Evolutionary conservation across 1,284 basidiomycete species (phyloP), one percentile per base, ranked within the genome.

Genomic region (Hypsizygus ulmarius): DNA sequence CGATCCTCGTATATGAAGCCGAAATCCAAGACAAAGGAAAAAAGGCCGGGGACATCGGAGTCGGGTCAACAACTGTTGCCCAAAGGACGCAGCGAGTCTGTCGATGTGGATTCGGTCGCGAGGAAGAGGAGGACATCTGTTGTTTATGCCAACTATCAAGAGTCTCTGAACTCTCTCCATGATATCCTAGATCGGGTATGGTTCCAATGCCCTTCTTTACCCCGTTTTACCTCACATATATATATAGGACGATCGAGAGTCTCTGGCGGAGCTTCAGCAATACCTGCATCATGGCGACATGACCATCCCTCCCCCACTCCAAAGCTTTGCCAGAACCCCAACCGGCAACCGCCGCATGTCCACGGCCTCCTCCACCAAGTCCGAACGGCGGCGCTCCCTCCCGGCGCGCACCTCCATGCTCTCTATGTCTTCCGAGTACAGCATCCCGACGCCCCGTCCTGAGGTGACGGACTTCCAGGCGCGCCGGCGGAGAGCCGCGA

Each of bases 101-200:
- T 38, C 16, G 37, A 51, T 10, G 39, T 38, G 7, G 48, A 43
- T 16, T 36, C 21, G 5, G 32, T 32, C 14, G 19, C 37, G 38
- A 47, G 37, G 16, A 53, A 21, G 14, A 53, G 60, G 10, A 32
- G 60, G 10, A 32, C 63, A 25, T 81, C 81, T 2, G 62, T 75
- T 34, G 73, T 85, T 42, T 90, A 90, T 64, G 70, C 78, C 55
- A 84, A 89, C 55, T 90, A 87, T 59, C 81, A 87, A 48, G 79
- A 85, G 53, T 90, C 88, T 21, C 65, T 90, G 50, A 83, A 84
- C 55, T 89, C 87, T 15, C 69, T 90, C 45, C 74, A 77, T 50
- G 85, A 88, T 59, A 89, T 90, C 53, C 72, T 90, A 34, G 84
- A 88, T 62, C 71, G 83, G 56, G 88, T 90, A 62, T 36, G 40